phyloP scores from a whole-genome alignment of 2,329 filamentous ascomycete genomes.

The Trichoderma atrobrunneum region DNA sequence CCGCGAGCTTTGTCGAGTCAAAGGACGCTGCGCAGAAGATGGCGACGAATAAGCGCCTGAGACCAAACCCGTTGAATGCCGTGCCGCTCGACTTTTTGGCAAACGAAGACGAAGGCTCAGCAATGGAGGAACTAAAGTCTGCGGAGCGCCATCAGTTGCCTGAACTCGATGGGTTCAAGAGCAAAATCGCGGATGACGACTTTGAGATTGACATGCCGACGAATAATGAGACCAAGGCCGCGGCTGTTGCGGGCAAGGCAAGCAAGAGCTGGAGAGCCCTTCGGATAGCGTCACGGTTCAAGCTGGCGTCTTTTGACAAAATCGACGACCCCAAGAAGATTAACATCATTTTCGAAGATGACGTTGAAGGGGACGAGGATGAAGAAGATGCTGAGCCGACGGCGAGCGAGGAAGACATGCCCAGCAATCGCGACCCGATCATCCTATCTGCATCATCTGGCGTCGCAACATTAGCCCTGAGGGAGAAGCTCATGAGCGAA shows the following conservation, averaged over 20 bases:
- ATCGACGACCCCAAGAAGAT: conserved; percentile 79
- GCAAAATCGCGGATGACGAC: conserved; percentile 73
- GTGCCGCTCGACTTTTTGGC: conserved; percentile 76
- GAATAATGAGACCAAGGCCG: conserved; percentile 55
- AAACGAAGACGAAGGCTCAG: conserved; percentile 57
- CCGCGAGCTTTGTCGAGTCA: conserved; percentile 66
- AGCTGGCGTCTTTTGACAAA: conserved; percentile 77
- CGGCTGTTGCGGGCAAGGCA: conserved; percentile 66
- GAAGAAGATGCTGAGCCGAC: conserved; percentile 35
- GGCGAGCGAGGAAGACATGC: conserved; percentile 38
- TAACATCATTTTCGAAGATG: conserved; percentile 54
- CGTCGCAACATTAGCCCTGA: conserved; percentile 61
- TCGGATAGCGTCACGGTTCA: conserved; percentile 71
- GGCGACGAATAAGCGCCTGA: conserved; percentile 68
- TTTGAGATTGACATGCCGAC: conserved; percentile 83
- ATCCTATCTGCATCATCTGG: conserved; percentile 65
- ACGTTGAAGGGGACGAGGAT: conserved; percentile 37
- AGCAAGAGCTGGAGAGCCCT: conserved; percentile 91
- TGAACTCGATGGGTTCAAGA: conserved; percentile 65
- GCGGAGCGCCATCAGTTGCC: conserved; percentile 65
- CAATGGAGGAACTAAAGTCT: conserved; percentile 68
- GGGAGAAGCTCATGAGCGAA: conserved; percentile 60
- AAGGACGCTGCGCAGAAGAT: conserved; percentile 63
- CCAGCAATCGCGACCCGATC: conserved; percentile 53
- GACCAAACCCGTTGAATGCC: conserved; percentile 66